Evolutionary conservation across 345 rosid genomes (phyloP), one percentile per base, ranked within the genome.

Genomic region (Eucalyptus pumila): DNA sequence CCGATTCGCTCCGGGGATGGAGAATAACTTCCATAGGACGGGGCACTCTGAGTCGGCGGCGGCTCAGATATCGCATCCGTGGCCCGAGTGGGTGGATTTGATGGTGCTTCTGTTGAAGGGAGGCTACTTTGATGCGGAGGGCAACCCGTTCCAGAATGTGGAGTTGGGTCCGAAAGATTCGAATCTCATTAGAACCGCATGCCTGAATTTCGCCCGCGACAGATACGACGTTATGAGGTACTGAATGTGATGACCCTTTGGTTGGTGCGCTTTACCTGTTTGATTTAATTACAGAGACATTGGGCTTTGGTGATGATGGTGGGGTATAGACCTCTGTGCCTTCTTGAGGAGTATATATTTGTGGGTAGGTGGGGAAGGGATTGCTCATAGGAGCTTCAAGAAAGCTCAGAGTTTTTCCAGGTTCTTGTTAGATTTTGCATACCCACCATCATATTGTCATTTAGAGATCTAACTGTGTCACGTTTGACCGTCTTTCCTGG

Each of bases 61-160:
- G 37, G 89, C 91, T 52, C 92, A 88, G 90, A 92, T 94, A 90
- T 92, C 96, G 17, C 97, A 95, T 89, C 95, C 96, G 26, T 97
- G 97, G 98, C 96, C 94, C 27, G 97, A 97, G 87, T 97, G 98
- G 99, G 91, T 94, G 86, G 92, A 91, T 87, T 91, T 97, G 89
- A 95, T 96, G 95, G 95, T 93, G 42, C 88, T 92, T 91, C 90
- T 96, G 87, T 69, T 89, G 90, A 95, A 91, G 88, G 92, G 90
- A 91, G 96, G 96, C 21, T 96, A 96, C 90, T 95, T 96, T 21
- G 95, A 86, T 37, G 94, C 89, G 67, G 91, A 21, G 76, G 90
- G 88, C 87, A 93, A 92, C 92, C 97, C 96, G 24, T 91, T 92
- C 83, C 67, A 48, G 40, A 87, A 69, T 44, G 89, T 62, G n/a